Percentiles rank a stretch among this genome's conserved stretches.
These are phyloP conservation scores for Myxozyma melibiosi DNA, from an alignment of 805 yeast genomes.

Conservation along the genomic window DNA sequence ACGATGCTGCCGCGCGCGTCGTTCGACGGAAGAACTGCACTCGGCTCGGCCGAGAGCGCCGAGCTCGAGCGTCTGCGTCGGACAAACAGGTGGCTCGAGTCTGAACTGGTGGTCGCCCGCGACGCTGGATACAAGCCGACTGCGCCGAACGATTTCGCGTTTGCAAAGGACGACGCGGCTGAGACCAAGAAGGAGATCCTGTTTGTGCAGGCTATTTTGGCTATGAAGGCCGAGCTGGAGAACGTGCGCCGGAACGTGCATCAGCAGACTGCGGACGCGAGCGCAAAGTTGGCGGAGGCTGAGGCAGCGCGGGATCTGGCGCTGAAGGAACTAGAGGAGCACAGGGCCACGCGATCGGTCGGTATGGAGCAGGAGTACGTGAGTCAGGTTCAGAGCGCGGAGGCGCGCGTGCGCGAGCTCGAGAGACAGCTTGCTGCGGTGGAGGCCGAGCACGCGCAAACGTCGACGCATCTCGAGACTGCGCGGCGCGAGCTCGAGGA, in stretches of 20 bases:
- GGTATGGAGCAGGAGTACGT: not conserved
- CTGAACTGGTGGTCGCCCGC: constrained; percentile 35
- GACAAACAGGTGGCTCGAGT: constrained; percentile 33
- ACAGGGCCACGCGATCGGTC: not conserved
- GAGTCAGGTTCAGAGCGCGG: not conserved
- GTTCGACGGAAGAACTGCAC: not conserved
- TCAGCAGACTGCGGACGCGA: constrained; percentile 22
- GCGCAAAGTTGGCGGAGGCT: constrained; percentile 13
- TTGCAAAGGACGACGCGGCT: not conserved
- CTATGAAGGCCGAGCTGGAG: constrained; percentile 33
- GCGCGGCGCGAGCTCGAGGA: not conserved
- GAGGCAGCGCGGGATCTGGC: constrained; percentile 26
- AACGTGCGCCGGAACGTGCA: constrained; percentile 20
- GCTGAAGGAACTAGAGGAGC: constrained; percentile 6
- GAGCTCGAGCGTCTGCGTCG: constrained; percentile 24
- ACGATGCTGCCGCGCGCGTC: constrained; percentile 1
- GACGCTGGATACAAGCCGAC: constrained; percentile 29
- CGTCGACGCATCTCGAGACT: constrained; percentile 4
- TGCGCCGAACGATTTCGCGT: constrained; percentile 8
- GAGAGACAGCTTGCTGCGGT: not conserved
- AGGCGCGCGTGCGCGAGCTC: not conserved
- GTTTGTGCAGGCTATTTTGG: constrained; percentile 27
- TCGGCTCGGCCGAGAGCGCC: not conserved
- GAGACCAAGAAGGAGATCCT: constrained; percentile 1
- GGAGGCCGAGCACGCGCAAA: not conserved